Evolutionary conservation across 1,284 basidiomycete species (phyloP).

Genomic region (Irpex lacteus): DNA sequence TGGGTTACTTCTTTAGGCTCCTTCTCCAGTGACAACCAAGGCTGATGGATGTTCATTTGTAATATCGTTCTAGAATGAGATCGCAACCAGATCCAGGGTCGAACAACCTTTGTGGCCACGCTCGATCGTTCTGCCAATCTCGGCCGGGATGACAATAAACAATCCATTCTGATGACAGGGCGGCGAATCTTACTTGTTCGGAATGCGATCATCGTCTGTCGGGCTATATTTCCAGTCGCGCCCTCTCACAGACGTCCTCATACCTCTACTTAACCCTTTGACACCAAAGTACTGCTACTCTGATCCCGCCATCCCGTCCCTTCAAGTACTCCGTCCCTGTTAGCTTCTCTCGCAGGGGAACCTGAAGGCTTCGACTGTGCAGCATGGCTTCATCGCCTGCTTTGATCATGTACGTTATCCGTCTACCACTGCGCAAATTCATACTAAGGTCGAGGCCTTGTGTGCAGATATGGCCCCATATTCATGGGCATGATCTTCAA

Average conservation of each 20-base stretch:
- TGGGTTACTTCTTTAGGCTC: background rate
- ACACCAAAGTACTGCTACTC: background rate
- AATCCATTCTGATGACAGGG: background rate
- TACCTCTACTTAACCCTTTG: background rate
- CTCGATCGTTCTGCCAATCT: background rate
- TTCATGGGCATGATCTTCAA: constrained; percentile 39
- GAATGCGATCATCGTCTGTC: background rate
- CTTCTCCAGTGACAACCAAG: background rate
- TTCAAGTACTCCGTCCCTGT: background rate
- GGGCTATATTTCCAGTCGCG: background rate
- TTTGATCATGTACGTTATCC: background rate
- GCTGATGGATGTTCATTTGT: background rate
- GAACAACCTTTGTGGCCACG: background rate
- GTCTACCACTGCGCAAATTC: background rate
- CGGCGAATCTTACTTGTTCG: background rate
- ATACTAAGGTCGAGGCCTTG: background rate
- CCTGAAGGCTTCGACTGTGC: background rate
- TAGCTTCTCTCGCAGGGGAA: background rate
- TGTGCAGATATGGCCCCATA: constrained; percentile 36
- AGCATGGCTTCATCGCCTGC: background rate
- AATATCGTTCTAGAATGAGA: background rate
- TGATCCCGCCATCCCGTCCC: background rate
- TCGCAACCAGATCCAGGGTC: background rate
- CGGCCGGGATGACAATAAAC: background rate
- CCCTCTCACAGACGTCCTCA: background rate